phyloP scores from a whole-genome alignment of 2,329 filamentous ascomycete species.

The Peltaster fructicola region DNA sequence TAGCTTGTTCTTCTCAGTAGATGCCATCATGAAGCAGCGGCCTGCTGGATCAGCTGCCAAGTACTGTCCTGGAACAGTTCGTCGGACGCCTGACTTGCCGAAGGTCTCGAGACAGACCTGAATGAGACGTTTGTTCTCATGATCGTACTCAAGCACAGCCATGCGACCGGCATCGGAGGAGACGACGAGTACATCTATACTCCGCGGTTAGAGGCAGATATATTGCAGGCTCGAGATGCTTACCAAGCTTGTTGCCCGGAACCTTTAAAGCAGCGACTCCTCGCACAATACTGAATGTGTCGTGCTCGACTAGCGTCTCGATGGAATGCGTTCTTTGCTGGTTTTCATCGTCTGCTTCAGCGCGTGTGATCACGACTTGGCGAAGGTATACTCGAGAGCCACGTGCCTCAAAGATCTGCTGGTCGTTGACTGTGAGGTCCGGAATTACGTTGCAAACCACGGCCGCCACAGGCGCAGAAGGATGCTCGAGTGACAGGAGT shows the following conservation, averaged over 20 bases:
- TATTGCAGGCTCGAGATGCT: constrained; percentile 14
- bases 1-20: constrained; percentile 96
- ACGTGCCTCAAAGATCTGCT: constrained; percentile 88
- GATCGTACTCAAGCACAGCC: constrained; percentile 80
- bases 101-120: constrained; percentile 92
- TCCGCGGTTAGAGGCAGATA: constrained; percentile 9
- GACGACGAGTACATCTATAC: constrained; percentile 92
- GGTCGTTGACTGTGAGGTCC: constrained; percentile 72
- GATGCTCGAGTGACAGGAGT: constrained; percentile 91
- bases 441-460: constrained; percentile 71
- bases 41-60: constrained; percentile 91
- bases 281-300: constrained; percentile 91
- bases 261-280: constrained; percentile 76
- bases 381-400: constrained; percentile 79
- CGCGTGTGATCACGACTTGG: constrained; percentile 58
- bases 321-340: constrained; percentile 87
- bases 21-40: constrained; percentile 82
- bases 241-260: constrained; percentile 53
- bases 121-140: constrained; percentile 70
- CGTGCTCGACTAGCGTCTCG: constrained; percentile 69
- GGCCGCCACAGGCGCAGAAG: constrained; percentile 75
- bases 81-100: constrained; percentile 85
- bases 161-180: constrained; percentile 92
- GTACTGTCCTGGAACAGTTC: constrained; percentile 90
- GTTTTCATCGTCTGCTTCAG: constrained; percentile 23